Base-by-base conservation (phyloP, 768 basidiomycete genomes). In the Pleurotus djamor region DNA sequence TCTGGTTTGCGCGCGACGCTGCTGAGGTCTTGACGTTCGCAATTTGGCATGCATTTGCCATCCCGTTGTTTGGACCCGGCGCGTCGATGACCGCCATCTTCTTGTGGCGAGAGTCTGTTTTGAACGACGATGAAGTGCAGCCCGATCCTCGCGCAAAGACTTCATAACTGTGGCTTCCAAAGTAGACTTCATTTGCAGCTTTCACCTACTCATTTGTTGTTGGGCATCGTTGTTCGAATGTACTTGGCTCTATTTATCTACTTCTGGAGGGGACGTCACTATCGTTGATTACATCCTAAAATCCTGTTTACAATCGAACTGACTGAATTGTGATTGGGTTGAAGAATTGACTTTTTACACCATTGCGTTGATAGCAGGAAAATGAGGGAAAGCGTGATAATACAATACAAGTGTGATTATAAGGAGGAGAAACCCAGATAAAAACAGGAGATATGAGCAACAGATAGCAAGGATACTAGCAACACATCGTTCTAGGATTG, bases 381-480 rank as follows among this genome's bases (percentile, higher is more conserved):
- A 74, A 56, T 28, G 21, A 28, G 21, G 65, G 64, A 70, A 64
- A 69, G 78, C 76, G 75, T 83, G 80, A 75, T 88, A 85, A 79
- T 91, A 92, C 89, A 91, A 87, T 91, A 92, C 90, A 91, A 81
- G 85, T 83, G 83, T 81, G 80, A 78, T 78, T 69, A 69, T 74
- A 79, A 76, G 71, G 74, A 69, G 76, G 71, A 74, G 70, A 79
- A 79, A 79, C 82, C 85, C 81, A 81, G 79, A 81, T 82, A 80
- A 75, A 76, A 82, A 80, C 77, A 76, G 83, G 78, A 86, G 77
- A 88, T 88, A 86, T 83, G 83, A 82, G 83, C 81, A 77, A 87
- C 76, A 90, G 87, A 91, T 90, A 89, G 87, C 87, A 78, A 80
- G 75, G 80, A 84, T 76, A 76, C 76, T 75, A 86, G 77, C 71